phyloP scores from a whole-genome alignment of 2,329 filamentous ascomycete genomes.

The Scopulariopsis brevicaulis region DNA sequence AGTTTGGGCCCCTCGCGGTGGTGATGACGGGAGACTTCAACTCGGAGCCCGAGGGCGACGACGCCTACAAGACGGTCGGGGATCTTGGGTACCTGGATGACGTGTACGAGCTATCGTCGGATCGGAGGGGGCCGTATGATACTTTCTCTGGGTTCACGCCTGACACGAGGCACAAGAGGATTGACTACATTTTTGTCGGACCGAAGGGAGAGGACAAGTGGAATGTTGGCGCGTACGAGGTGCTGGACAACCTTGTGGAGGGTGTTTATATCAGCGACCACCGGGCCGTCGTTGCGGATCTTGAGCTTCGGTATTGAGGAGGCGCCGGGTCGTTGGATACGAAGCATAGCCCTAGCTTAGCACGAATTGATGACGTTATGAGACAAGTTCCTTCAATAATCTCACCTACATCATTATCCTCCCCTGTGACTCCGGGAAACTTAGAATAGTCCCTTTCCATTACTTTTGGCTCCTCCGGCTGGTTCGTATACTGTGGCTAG shows the following conservation, averaged over 20 bases:
- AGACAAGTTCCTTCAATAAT: too few relatives aligned
- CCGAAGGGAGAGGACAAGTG: conserved; percentile 18
- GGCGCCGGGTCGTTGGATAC: not conserved
- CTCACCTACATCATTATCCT: too few relatives aligned
- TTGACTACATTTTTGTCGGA: conserved; percentile 54
- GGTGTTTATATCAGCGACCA: conserved; percentile 57
- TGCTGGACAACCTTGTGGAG: conserved; percentile 52
- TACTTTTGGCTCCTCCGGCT: too few relatives aligned
- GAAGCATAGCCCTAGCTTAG: not conserved
- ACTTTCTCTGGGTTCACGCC: conserved; percentile 58
- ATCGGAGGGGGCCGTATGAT: conserved; percentile 13
- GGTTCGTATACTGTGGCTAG: too few relatives aligned
- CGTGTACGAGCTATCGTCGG: conserved; percentile 27
- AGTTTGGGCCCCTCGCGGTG: conserved; percentile 27
- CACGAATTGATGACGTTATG: too few relatives aligned
- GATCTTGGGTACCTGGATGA: conserved; percentile 15
- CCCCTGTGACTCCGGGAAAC: too few relatives aligned
- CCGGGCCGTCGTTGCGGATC: conserved; percentile 50
- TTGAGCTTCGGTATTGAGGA: not conserved
- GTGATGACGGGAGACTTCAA: conserved; percentile 62
- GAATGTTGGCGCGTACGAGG: conserved; percentile 38
- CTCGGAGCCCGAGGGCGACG: conserved; percentile 39
- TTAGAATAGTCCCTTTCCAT: too few relatives aligned
- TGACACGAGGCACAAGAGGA: conserved; percentile 33
- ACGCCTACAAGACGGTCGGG: conserved; percentile 35